phyloP scores from a whole-genome alignment of 495 filamentous ascomycete genomes.

The Lasiosphaeria hispida region DNA sequence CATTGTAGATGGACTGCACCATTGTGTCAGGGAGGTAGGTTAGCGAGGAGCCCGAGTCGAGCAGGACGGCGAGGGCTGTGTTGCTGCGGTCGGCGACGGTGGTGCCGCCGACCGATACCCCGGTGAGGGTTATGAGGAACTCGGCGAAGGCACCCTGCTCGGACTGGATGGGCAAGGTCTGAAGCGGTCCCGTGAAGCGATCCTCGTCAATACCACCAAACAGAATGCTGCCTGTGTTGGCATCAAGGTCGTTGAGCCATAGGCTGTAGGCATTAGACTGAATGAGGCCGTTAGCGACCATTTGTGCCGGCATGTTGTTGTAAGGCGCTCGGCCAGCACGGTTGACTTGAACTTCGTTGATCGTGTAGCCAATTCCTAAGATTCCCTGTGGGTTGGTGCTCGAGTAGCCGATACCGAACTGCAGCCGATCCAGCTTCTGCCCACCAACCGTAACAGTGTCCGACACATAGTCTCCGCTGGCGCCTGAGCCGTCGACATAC shows the following conservation, averaged over 20 bases:
- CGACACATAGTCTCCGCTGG: slow-evolving; percentile 77
- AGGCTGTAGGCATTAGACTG: slow-evolving; percentile 81
- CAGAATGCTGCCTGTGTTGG: slow-evolving; percentile 75
- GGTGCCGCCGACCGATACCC: slow-evolving; percentile 40
- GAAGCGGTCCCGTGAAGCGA: slow-evolving; percentile 69
- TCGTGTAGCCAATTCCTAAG: slow-evolving; percentile 82
- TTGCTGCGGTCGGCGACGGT: slow-evolving; percentile 52
- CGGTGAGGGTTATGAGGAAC: slow-evolving; percentile 78
- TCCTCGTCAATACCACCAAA: slow-evolving; percentile 89
- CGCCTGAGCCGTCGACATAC: slow-evolving; percentile 84
- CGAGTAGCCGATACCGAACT: slow-evolving; percentile 83
- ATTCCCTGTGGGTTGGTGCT: slow-evolving; percentile 76
- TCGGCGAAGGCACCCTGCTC: slow-evolving; percentile 60
- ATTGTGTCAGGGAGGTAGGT: slow-evolving; percentile 79
- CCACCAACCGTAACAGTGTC: slow-evolving; percentile 73
- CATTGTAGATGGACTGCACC: slow-evolving; percentile 59
- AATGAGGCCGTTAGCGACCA: slow-evolving; percentile 70
- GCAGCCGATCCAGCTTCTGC: slow-evolving; percentile 58
- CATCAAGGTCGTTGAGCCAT: slow-evolving; percentile 81
- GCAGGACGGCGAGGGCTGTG: slow-evolving; percentile 66
- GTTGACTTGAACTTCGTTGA: slow-evolving; percentile 77
- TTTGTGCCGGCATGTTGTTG: slow-evolving; percentile 71
- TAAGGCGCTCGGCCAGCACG: slow-evolving; percentile 60
- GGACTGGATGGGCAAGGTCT: slow-evolving; percentile 72
- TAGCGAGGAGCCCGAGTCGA: slow-evolving; percentile 91